Percentiles rank a stretch among this genome's conserved stretches.
Conservation (phyloP, 441 rosid species). For the Gossypium schwendimanii region DNA sequence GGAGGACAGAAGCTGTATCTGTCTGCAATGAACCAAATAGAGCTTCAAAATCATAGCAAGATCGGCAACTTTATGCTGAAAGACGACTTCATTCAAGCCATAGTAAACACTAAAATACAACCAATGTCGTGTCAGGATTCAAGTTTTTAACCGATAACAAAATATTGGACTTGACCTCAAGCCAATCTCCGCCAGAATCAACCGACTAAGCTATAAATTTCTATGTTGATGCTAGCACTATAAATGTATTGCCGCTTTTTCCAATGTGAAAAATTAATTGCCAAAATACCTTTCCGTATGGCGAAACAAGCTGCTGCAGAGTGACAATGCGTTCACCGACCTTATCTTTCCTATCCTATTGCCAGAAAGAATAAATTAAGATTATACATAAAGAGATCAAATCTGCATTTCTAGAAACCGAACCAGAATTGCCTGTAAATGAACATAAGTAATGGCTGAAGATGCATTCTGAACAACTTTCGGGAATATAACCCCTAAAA, state of each 20-base stretch:
- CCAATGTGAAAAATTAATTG: slow-evolving; percentile 7
- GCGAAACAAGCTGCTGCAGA: slow-evolving; percentile 93
- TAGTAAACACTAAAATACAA: background rate
- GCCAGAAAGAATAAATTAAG: slow-evolving; percentile 17
- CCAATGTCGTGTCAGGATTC: background rate
- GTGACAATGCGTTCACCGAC: slow-evolving; percentile 73
- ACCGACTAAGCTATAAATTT: background rate
- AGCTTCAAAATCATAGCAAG: background rate
- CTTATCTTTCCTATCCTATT: slow-evolving; percentile 82
- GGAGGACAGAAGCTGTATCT: slow-evolving; percentile 90
- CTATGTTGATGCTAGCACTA: background rate
- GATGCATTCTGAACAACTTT: background rate
- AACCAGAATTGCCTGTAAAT: background rate
- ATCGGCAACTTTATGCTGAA: background rate
- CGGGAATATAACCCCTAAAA: background rate
- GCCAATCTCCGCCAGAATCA: background rate
- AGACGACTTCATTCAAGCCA: background rate
- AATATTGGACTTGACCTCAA: background rate
- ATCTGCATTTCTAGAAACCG: background rate
- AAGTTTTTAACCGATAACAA: background rate
- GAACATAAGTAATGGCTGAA: background rate
- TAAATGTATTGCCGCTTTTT: background rate
- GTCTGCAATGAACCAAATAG: slow-evolving; percentile 45
- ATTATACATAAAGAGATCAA: background rate
- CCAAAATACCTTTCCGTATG: slow-evolving; percentile 75